These are phyloP conservation scores for Paraurostyla sp. DNA, from an alignment of 73 alveolate species.

Conservation along the genomic window DNA sequence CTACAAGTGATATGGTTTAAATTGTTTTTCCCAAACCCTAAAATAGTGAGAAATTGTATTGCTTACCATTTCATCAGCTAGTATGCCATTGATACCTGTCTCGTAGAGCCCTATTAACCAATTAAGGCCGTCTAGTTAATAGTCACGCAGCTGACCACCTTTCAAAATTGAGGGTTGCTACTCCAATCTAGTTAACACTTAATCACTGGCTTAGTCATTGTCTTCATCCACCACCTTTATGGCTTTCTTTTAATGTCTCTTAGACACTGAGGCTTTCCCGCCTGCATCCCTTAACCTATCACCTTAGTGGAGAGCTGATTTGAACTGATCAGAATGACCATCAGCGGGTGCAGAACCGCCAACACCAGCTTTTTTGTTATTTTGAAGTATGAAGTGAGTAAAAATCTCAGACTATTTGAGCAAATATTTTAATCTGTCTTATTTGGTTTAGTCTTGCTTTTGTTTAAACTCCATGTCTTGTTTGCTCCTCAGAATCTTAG, in stretches of 20 bases:
- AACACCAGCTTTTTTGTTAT: neutral
- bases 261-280: slow-evolving; percentile 58
- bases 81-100: slow-evolving; percentile 90
- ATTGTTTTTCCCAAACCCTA: slow-evolving; percentile 94
- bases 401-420: slow-evolving; percentile 56
- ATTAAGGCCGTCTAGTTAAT: slow-evolving; percentile 97
- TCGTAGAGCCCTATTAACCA: slow-evolving; percentile 94
- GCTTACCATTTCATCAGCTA: slow-evolving; percentile 95
- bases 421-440: slow-evolving; percentile 44
- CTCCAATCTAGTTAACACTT: slow-evolving; percentile 66
- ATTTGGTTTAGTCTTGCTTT: slow-evolving; percentile 40
- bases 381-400: slow-evolving; percentile 52
- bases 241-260: slow-evolving; percentile 58
- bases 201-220: slow-evolving; percentile 60
- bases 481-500: slow-evolving; percentile 2
- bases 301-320: neutral
- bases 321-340: neutral
- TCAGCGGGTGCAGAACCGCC: neutral
- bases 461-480: slow-evolving; percentile 52
- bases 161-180: slow-evolving; percentile 64
- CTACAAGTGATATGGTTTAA: slow-evolving; percentile 83
- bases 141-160: slow-evolving; percentile 82
- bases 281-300: slow-evolving; percentile 15
- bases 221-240: slow-evolving; percentile 54
- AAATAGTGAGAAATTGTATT: neutral